Evolutionary conservation across 192 early-diverging fungal genomes (phyloP).

Genomic region (Pilobolus umbonatus): DNA sequence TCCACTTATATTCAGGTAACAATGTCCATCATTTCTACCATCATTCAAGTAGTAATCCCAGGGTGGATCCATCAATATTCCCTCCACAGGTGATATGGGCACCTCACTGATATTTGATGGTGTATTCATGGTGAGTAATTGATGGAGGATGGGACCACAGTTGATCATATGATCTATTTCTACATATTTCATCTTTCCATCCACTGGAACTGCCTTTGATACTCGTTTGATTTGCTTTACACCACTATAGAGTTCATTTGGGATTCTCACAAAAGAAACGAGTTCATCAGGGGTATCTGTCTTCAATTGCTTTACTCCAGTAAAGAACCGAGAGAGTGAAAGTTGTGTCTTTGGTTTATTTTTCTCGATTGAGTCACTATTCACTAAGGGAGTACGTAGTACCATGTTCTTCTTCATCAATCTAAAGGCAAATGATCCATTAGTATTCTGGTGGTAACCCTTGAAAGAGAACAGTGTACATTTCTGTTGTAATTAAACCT

Average conservation of each 20-base stretch:
- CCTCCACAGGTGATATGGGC: constrained; percentile 36
- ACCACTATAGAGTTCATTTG: constrained; percentile 33
- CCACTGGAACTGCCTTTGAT: background rate
- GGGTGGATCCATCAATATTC: constrained; percentile 53
- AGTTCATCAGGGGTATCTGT: constrained; percentile 37
- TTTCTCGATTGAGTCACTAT: no score
- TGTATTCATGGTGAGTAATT: no score
- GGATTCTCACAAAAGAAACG: constrained; percentile 17
- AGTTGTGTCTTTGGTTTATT: background rate
- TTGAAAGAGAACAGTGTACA: constrained; percentile 23
- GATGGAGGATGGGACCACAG: constrained; percentile 9
- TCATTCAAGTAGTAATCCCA: constrained; percentile 52
- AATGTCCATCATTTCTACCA: constrained; percentile 39
- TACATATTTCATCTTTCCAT: constrained; percentile 13
- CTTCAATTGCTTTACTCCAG: constrained; percentile 32
- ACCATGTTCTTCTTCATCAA: constrained; percentile 2
- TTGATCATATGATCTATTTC: constrained; percentile 30
- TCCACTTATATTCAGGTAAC: constrained; percentile 29
- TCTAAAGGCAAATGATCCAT: background rate
- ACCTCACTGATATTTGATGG: background rate
- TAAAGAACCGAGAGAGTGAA: constrained; percentile 34
- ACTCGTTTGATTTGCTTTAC: constrained; percentile 32
- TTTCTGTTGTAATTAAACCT: constrained; percentile 26
- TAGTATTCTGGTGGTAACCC: background rate
- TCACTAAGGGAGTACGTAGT: no score